Evolutionary conservation across 2,329 filamentous ascomycete species (phyloP), one percentile per base, ranked within the genome.

Genomic region (Xylariaceae sp.): DNA sequence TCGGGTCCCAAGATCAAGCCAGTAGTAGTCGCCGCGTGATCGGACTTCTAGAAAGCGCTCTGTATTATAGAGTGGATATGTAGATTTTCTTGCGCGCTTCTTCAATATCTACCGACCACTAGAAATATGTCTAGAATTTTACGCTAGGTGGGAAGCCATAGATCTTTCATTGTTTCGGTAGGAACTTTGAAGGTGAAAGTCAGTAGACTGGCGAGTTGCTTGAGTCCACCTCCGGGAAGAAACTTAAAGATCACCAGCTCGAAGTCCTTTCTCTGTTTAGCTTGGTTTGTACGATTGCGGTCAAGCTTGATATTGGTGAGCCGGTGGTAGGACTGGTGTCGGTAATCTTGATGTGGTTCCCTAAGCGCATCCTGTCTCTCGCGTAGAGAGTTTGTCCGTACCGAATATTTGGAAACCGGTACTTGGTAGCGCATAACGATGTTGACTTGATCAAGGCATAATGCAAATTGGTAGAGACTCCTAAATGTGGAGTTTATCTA

Each of bases 141-240:
- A 45, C 44, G 56, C 28, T 54, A 58, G 6, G 31, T 34, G 10
- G 13, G 48, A 34, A 10, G 43, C 6, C n/a, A 42, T 52, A 48
- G 56, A 41, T 55, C 40, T 13, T 28, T 10, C 19, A 42, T 45
- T 3, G 39, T 42, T 39, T 49, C n/a, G 16, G 72, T 72, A 14
- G 66, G 65, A 42, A 79, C 59, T 33, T 74, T 68, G 44, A 80
- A 63, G 3, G 68, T 72, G 19, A 81, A 59, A 1, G 70, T 76
- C 50, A 73, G 66, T 3, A 80, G 62, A 43, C 64, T 65, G 16
- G 60, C 61, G 2, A 42, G 44, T 0, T 45, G 33, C 36, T 60
- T 41, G 2, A 66, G 58, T 1, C 54, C 53, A 9, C 49, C 18
- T 1, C 54, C 56, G 6, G 62, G 62, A 7, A 61, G 42, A 56